Percentiles rank a stretch among this genome's conserved stretches.
phyloP scores from a whole-genome alignment of 2,329 filamentous ascomycete genomes.

The Reticulascus tulasneorum region DNA sequence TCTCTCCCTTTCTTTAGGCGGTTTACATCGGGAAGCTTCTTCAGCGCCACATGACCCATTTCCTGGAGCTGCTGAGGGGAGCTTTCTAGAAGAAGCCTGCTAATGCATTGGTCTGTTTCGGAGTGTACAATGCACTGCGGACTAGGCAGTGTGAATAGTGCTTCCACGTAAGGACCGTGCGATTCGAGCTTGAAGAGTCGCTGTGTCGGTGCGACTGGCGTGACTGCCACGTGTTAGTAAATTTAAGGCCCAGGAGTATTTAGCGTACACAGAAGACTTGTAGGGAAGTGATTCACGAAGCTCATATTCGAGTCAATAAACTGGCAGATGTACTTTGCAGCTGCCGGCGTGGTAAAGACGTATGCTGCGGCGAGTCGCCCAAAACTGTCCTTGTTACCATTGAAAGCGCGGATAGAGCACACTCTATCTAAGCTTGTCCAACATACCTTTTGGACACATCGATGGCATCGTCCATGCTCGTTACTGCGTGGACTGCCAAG shows the following conservation, averaged over 20 bases:
- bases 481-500: slow-evolving; percentile 42
- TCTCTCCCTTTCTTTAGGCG: slow-evolving; percentile 23
- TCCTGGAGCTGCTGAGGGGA: slow-evolving; percentile 2
- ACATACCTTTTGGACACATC: slow-evolving; percentile 35
- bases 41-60: slow-evolving; percentile 12
- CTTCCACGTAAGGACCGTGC: slow-evolving; percentile 32
- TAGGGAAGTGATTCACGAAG: slow-evolving; percentile 55
- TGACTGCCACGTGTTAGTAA: slow-evolving; percentile 17
- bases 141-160: slow-evolving; percentile 39
- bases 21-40: slow-evolving; percentile 26
- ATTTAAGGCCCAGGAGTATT: not conserved
- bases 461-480: slow-evolving; percentile 52
- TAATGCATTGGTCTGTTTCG: slow-evolving; percentile 10
- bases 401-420: slow-evolving; percentile 3
- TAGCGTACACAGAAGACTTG: slow-evolving; percentile 38
- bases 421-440: slow-evolving; percentile 9
- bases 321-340: slow-evolving; percentile 57
- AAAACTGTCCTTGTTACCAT: slow-evolving; percentile 18
- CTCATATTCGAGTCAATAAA: slow-evolving; percentile 47
- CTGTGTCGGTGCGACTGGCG: slow-evolving; percentile 29
- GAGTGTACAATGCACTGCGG: slow-evolving; percentile 35
- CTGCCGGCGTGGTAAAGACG: slow-evolving; percentile 43
- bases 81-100: slow-evolving; percentile 16
- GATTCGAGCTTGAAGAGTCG: slow-evolving; percentile 19
- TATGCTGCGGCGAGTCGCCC: slow-evolving; percentile 40